phyloP scores from a whole-genome alignment of 2,329 filamentous ascomycete species.

The Dactylella cylindrospora region DNA sequence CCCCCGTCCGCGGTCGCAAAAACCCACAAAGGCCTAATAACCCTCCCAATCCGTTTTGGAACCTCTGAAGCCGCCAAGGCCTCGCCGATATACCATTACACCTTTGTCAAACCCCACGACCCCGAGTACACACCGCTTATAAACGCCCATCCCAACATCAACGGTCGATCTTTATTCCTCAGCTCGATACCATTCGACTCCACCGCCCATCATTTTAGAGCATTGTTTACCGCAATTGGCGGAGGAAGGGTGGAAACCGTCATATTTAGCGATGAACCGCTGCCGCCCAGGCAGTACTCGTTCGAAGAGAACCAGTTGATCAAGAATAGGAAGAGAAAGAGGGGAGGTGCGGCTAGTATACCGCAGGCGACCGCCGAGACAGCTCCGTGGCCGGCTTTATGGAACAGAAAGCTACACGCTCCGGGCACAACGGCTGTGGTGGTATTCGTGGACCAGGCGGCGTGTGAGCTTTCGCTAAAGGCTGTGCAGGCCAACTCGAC shows the following conservation, averaged over 20 bases:
- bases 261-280: conserved; percentile 63
- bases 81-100: conserved; percentile 70
- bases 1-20: conserved; percentile 17
- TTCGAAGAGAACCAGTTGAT: conserved; percentile 50
- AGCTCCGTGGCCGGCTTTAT: conserved; percentile 66
- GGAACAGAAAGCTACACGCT: conserved; percentile 68
- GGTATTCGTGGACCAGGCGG: conserved; percentile 78
- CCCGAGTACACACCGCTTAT: conserved; percentile 59
- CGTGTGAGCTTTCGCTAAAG: conserved; percentile 74
- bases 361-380: conserved; percentile 61
- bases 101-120: conserved; percentile 81
- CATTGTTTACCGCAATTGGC: conserved; percentile 75
- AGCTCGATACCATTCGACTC: conserved; percentile 85
- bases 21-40: conserved; percentile 21
- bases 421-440: conserved; percentile 80
- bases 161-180: conserved; percentile 80
- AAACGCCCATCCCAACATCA: conserved; percentile 62
- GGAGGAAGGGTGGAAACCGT: conserved; percentile 77
- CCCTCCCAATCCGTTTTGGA: conserved; percentile 23
- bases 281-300: conserved; percentile 51
- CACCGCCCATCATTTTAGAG: conserved; percentile 73
- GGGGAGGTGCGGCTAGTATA: conserved; percentile 52
- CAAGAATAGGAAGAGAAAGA: conserved; percentile 58
- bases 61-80: not conserved
- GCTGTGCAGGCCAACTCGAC: conserved; percentile 65